Percentiles rank a stretch among this genome's conserved stretches.
Evolutionary conservation across 2,329 filamentous ascomycete genomes (phyloP).

Genomic region (Orbilia brochopaga): DNA sequence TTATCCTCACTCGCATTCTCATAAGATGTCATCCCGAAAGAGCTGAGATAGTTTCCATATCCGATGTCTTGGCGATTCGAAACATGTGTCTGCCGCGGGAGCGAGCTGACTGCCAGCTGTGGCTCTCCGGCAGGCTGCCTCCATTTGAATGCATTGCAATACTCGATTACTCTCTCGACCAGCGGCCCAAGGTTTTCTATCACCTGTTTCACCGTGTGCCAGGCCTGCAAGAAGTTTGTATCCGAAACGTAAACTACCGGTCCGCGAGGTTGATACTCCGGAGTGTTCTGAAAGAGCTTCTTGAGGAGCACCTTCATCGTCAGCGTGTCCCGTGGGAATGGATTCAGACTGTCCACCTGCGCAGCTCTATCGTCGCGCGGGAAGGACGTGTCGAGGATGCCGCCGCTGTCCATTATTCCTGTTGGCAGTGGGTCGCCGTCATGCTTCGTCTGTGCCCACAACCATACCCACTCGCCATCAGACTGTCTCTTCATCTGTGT

Average conservation of each 20-base stretch:
- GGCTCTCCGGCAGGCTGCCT: neutral
- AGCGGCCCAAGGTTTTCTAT: slow-evolving; percentile 15
- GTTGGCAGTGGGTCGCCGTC: neutral
- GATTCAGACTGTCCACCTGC: slow-evolving; percentile 10
- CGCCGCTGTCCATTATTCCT: slow-evolving; percentile 25
- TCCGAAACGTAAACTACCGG: slow-evolving; percentile 12
- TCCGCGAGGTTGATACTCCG: slow-evolving; percentile 11
- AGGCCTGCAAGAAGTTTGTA: slow-evolving; percentile 4
- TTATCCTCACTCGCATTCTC: slow-evolving; percentile 3
- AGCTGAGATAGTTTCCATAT: slow-evolving; percentile 14
- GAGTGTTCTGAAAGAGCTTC: slow-evolving; percentile 24
- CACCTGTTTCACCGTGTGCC: slow-evolving; percentile 12
- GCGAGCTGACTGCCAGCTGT: slow-evolving; percentile 2
- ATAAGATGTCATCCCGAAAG: neutral
- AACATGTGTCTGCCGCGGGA: slow-evolving; percentile 12
- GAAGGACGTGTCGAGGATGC: slow-evolving; percentile 27
- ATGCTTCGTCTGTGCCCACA: neutral
- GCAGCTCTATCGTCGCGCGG: slow-evolving; percentile 7
- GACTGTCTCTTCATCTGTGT: neutral
- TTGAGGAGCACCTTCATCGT: slow-evolving; percentile 20
- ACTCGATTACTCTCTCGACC: neutral
- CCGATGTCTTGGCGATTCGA: slow-evolving; percentile 14
- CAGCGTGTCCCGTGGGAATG: slow-evolving; percentile 21
- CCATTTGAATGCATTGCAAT: slow-evolving; percentile 4
- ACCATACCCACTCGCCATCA: neutral